Evolutionary conservation across 441 rosid species (phyloP), one percentile per base, ranked within the genome.

Genomic region (Hura crepitans): DNA sequence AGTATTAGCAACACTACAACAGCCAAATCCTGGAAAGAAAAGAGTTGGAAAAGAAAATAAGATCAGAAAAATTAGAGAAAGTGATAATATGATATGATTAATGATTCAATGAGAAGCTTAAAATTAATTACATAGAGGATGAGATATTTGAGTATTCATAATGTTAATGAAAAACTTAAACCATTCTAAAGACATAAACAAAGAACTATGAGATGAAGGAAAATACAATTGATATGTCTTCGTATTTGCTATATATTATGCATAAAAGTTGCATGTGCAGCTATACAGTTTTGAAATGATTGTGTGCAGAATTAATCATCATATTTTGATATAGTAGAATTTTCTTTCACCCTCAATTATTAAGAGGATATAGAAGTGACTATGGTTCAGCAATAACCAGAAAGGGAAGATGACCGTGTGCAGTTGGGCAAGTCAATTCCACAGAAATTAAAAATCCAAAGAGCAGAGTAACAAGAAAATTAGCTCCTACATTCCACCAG

Each of bases 1-100:
- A 95, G 96, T 75, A 95, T 95, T 66, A 95, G 92, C 86, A 95
- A 78, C 71, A 92, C 99, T 75, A 92, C 97, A 71, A 92, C 99
- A 74, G 99, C 99, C 85, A 95, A 85, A 85, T 95, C 99, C 98
- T 95, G 96, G 33, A 78, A 75, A 72, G 65, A 65, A 66, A 70
- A 35, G 28, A 67, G 66, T n/a, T n/a, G n/a, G 70, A 66, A 47
- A 45, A 35, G 49, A 45, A 70, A 74, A 30, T 56, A 66, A 78
- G 49, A 62, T 51, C 37, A 58, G 63, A 43, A 33, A 25, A 46
- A 33, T 55, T 53, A 62, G 64, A 71, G 62, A 63, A 66, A 57
- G 75, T 20, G 66, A 68, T 17, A 1, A 47, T 51, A 72, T 46
- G 49, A 49, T 70, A 55, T 45, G 58, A 77, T 74, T 25, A 45